Conservation (phyloP, 2,329 filamentous ascomycete species). For the Pseudogymnoascus destructans region DNA sequence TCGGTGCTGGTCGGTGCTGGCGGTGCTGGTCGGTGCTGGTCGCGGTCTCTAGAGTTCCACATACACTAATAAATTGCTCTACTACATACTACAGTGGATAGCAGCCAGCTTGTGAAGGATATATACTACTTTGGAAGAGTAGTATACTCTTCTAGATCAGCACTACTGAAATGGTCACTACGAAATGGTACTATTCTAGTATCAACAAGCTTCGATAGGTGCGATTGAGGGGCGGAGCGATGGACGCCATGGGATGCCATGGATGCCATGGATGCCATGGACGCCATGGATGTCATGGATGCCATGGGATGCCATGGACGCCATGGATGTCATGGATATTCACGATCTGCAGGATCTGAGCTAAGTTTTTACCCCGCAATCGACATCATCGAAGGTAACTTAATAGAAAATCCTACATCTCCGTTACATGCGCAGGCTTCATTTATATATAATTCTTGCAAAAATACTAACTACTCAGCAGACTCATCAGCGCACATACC, state of each 20-base stretch:
- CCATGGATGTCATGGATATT: neutral
- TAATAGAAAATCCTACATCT: neutral
- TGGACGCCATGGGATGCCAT: neutral
- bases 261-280: neutral
- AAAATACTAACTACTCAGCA: neutral
- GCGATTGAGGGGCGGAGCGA: neutral
- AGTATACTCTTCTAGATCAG: neutral
- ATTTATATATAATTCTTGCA: neutral
- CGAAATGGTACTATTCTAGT: neutral
- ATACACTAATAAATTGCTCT: neutral
- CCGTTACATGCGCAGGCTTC: neutral
- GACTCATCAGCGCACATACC: neutral
- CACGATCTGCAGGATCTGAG: neutral
- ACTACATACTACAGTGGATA: neutral
- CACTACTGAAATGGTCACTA: neutral
- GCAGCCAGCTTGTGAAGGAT: neutral
- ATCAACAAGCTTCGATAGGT: neutral
- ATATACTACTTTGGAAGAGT: neutral
- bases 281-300: neutral
- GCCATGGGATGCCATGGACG: neutral
- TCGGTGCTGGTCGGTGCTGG: neutral
- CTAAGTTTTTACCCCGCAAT: slow-evolving; percentile 1
- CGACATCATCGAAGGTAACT: neutral
- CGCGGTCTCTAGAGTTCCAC: neutral
- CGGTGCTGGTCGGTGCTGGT: no score